Conservation (phyloP, 306 rosid species). For the Ormosia semicastrata region DNA sequence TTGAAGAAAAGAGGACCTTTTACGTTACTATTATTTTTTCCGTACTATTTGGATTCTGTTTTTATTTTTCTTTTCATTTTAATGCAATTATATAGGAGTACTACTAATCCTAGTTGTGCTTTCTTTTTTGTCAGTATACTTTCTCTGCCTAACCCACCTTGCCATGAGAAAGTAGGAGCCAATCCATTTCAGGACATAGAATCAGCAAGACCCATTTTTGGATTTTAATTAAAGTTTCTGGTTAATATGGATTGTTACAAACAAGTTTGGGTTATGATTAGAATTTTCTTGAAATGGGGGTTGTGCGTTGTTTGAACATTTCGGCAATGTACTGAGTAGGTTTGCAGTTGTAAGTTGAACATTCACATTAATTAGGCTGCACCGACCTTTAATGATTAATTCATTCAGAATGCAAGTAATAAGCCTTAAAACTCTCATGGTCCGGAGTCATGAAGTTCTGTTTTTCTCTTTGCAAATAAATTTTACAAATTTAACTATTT, state of each 20-base stretch:
- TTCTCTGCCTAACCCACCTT: neutral
- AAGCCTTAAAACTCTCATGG: neutral
- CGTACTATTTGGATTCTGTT: neutral
- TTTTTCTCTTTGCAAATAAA: no score
- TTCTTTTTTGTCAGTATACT: neutral
- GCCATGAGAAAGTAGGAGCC: neutral
- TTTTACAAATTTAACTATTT: no score
- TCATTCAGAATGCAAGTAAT: neutral
- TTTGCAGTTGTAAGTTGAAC: conserved; percentile 8
- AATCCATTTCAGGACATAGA: neutral
- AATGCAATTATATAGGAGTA: neutral
- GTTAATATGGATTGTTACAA: neutral
- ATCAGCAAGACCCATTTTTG: neutral
- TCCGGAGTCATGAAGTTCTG: no score
- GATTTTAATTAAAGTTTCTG: neutral
- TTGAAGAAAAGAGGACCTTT: neutral
- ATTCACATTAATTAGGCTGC: conserved; percentile 28
- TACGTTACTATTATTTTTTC: neutral
- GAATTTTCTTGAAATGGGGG: conserved; percentile 13
- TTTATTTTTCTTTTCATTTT: neutral
- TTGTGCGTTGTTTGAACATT: neutral
- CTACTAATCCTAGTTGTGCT: neutral
- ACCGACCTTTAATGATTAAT: conserved; percentile 18
- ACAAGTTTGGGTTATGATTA: neutral
- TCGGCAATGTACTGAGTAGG: conserved; percentile 17